Conservation (phyloP, 2,329 filamentous ascomycete genomes). For the Talaromyces sp. region DNA sequence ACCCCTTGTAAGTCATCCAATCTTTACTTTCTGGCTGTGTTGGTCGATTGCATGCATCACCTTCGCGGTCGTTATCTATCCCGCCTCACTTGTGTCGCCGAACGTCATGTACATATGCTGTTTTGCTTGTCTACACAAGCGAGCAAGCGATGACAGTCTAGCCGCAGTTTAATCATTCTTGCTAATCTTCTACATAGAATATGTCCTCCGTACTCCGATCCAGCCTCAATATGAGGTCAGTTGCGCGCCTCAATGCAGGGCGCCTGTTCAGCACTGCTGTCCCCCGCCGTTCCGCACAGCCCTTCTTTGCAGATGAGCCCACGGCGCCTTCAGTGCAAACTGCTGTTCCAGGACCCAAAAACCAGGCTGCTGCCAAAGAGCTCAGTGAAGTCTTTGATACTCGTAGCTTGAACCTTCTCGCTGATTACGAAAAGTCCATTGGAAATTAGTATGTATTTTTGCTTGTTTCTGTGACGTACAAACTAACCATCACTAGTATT, state of each 20-base stretch:
- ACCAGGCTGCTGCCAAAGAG: conserved; percentile 65
- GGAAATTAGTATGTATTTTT: conserved; percentile 67
- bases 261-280: conserved; percentile 37
- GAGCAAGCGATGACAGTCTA: not conserved
- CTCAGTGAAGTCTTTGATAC: conserved; percentile 81
- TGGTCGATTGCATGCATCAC: not conserved
- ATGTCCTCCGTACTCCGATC: conserved; percentile 40
- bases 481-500: conserved; percentile 31
- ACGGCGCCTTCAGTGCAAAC: conserved; percentile 53
- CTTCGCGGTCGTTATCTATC: not conserved
- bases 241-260: conserved; percentile 31
- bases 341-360: conserved; percentile 71
- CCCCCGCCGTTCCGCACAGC: conserved; percentile 37
- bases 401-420: conserved; percentile 77
- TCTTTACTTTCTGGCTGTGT: not conserved
- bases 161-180: no score
- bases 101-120: not conserved
- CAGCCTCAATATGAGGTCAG: conserved; percentile 32
- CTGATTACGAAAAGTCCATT: conserved; percentile 68
- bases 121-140: not conserved
- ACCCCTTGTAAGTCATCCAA: not conserved
- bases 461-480: conserved; percentile 19
- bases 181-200: not conserved
- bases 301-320: conserved; percentile 60
- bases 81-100: not conserved